A percentile compares a stretch with the other conserved stretches of the same genome.
These are phyloP conservation scores for Penicillium coprophilum DNA, from an alignment of 495 filamentous ascomycete species.

Conservation along the genomic window DNA sequence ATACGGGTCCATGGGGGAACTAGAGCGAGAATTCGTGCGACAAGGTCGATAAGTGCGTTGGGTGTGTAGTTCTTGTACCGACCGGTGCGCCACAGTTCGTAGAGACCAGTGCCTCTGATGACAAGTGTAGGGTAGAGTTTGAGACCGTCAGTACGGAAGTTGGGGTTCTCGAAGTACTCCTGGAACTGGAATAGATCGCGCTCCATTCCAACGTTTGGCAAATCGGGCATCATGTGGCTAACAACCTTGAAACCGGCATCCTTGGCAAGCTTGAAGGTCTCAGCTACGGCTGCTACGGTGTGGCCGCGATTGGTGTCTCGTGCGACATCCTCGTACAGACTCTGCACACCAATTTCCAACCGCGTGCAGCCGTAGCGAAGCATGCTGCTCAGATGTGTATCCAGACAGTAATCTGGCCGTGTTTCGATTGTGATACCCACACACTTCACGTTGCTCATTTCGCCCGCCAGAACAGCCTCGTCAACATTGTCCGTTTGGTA, in stretches of 20 bases:
- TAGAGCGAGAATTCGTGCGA: slow-evolving; percentile 89
- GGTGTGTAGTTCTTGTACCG: slow-evolving; percentile 98
- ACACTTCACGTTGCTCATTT: slow-evolving; percentile 94
- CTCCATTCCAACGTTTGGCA: slow-evolving; percentile 98
- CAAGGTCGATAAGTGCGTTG: slow-evolving; percentile 91
- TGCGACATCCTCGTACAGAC: slow-evolving; percentile 97
- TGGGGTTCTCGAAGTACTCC: slow-evolving; percentile 97
- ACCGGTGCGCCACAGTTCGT: slow-evolving; percentile 96
- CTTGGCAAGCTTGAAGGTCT: slow-evolving; percentile 93
- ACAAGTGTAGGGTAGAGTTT: slow-evolving; percentile 99
- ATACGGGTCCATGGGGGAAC: slow-evolving; percentile 98
- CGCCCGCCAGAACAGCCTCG: slow-evolving; percentile 86
- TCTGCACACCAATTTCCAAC: slow-evolving; percentile 92
- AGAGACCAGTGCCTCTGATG: slow-evolving; percentile 93
- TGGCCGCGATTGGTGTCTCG: slow-evolving; percentile 96
- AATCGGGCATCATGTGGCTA: slow-evolving; percentile 98
- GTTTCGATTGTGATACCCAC: slow-evolving; percentile 99
- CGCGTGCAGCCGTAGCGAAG: slow-evolving; percentile 94
- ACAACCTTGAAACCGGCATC: slow-evolving; percentile 99
- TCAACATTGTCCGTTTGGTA: slow-evolving; percentile 91
- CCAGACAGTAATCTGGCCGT: slow-evolving; percentile 91
- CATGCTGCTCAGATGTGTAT: slow-evolving; percentile 89
- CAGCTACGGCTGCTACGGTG: slow-evolving; percentile 88
- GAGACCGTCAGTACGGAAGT: slow-evolving; percentile 93
- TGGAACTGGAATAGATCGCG: slow-evolving; percentile 93